Base-by-base conservation (phyloP, 768 basidiomycete genomes). In the Suillus tomentosus region DNA sequence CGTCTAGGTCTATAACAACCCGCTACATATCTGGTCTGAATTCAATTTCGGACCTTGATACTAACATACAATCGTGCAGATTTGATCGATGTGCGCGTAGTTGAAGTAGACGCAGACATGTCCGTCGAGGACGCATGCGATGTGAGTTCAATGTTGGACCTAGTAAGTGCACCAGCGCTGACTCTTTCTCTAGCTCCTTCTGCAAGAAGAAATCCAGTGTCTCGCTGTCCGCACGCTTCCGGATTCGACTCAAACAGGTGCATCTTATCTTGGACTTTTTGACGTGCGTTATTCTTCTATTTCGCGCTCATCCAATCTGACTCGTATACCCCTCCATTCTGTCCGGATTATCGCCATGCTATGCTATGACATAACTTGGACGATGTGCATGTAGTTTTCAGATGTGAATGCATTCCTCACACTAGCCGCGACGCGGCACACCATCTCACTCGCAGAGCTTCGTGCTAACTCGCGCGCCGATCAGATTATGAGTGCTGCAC, bases 391-490 rank as follows among this genome's bases (percentile, higher is more conserved):
- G 17, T 67, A 94, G 92, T 93, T 85, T 69, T 87, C 92, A 19
- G 92, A 94, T 71, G 89, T 94, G 13, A 94, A 94, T 71, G 90
- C 92, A n/a, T 94, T 94, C 71, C 76, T 94, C 64, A 91, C 90
- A 3, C 79, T 94, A 53, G 92, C 92, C 11, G 91, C 92, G 8
- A 93, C 90, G 4, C 79, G 87, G 53, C 91, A 93, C 70, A 89
- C 87, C 3, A 80, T 90, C 47, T 74, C 79, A 27, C 80, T 82
- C 0, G 87, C 88, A n/a, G 84, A 88, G 57, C 72, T 90, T 19
- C 80, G 81, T 39, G 85, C 82, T 6, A 84, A 87, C 66, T 76
- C 84, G 1, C 85, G 88, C 3, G 81, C 87, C 27, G 82, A 86
- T 64, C 84, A 88, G 62, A 94, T 94, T 62, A 80, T 93, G 37